Evolutionary conservation across 495 filamentous ascomycete genomes (phyloP).

Genomic region (Copromyces sp.): DNA sequence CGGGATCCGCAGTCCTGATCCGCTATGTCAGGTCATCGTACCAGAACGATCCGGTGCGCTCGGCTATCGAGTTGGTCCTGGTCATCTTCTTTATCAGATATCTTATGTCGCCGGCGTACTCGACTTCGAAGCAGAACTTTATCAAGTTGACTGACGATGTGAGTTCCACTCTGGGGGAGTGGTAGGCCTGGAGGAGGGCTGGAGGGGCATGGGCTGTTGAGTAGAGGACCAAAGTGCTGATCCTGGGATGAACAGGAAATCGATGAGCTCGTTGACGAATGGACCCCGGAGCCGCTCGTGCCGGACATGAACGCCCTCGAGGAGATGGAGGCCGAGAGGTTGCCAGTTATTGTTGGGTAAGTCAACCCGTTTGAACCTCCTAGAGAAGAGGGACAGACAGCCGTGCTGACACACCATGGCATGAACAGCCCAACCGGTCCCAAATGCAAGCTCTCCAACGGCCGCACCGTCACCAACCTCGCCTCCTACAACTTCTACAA

Average conservation of each 20-base stretch:
- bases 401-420: background rate
- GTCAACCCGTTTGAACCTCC: background rate
- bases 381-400: too few species aligned
- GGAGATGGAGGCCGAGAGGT: constrained; percentile 70
- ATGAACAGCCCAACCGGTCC: constrained; percentile 68
- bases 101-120: constrained; percentile 80
- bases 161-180: background rate
- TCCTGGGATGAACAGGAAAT: constrained; percentile 53
- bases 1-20: constrained; percentile 86
- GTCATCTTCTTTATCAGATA: constrained; percentile 95
- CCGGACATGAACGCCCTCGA: constrained; percentile 60
- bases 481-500: constrained; percentile 97
- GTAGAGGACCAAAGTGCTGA: background rate
- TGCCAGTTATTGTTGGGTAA: constrained; percentile 82
- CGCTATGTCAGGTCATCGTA: constrained; percentile 95
- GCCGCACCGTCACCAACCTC: constrained; percentile 82
- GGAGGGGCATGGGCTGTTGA: background rate
- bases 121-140: constrained; percentile 74
- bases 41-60: constrained; percentile 91
- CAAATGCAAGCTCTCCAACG: constrained; percentile 79
- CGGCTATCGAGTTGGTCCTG: constrained; percentile 85
- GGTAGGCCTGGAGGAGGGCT: too few species aligned
- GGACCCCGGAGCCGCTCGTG: constrained; percentile 89
- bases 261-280: constrained; percentile 94
- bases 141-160: constrained; percentile 82